Evolutionary conservation across 192 early-diverging fungal genomes (phyloP), one percentile per base, ranked within the genome.

Genomic region (Gryganskiella cystojenkinii): DNA sequence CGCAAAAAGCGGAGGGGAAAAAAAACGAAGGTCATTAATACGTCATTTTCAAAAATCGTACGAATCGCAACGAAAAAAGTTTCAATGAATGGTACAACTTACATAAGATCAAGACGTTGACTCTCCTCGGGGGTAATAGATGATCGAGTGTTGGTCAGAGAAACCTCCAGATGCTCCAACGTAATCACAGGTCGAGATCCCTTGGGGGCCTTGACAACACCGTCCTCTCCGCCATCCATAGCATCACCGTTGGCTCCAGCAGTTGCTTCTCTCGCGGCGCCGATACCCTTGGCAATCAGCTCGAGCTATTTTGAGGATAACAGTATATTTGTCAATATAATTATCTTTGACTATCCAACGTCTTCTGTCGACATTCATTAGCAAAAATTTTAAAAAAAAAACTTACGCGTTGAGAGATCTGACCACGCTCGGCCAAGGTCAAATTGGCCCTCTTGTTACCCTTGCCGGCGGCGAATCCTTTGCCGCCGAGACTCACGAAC

Each of bases 111-210:
- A 15, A 92, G 81, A 33, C 90, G 65, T 2, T 34, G 10, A 34
- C 71, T 64, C 43, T 93, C 91, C 20, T 90, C 84, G 19, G 70
- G 75, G 14, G 86, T 85, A 31, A 91, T 84, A 19, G 92, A 93
- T 28, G 89, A 85, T 24, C 88, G 79, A 3, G 92, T 89, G n/a
- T 69, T 71, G 37, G 66, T 80, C 9, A 91, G 56, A 0, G 91
- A 91, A 28, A 78, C 80, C 22, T 88, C 85, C 22, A 93, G 71
- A 70, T 93, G 82, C 8, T 64, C 73, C 10, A 22, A 17, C 0
- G 81, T 81, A 42, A 82, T 83, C 7, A 59, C 35, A 28, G 74
- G 74, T n/a, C 61, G 70, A 10, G 74, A 71, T 59, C 68, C 56
- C 37, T 71, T 57, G 27, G 65, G 42, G 0, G 49, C 62, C 35